Conservation (phyloP, 2,329 filamentous ascomycete species). For the Microdochium paspali region DNA sequence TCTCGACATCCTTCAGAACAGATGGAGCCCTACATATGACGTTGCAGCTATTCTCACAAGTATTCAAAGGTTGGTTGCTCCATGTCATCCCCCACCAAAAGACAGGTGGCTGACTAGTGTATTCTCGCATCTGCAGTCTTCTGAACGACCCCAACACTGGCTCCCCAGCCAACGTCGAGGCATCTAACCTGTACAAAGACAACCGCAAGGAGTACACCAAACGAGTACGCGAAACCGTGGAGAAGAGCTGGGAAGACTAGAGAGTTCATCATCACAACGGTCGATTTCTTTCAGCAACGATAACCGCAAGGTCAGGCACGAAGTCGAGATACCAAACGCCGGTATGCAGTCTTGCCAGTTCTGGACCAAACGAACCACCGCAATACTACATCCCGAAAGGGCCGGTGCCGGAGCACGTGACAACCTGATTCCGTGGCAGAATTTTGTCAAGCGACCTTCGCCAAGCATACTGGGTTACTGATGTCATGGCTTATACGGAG, state of each 20-base stretch:
- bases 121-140: slow-evolving; percentile 44
- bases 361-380: too few species aligned
- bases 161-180: slow-evolving; percentile 94
- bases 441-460: too few species aligned
- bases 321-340: too few species aligned
- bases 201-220: slow-evolving; percentile 96
- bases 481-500: too few species aligned
- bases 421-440: too few species aligned
- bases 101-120: not conserved
- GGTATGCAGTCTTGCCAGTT: too few species aligned
- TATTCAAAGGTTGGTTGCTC: slow-evolving; percentile 71
- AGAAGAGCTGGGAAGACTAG: slow-evolving; percentile 98
- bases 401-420: too few species aligned
- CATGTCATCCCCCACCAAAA: not conserved
- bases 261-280: not conserved
- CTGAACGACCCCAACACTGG: slow-evolving; percentile 98
- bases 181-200: slow-evolving; percentile 96
- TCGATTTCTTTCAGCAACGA: too few species aligned
- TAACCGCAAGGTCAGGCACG: too few species aligned
- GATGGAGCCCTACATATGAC: slow-evolving; percentile 98
- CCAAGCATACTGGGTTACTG: too few species aligned
- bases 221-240: slow-evolving; percentile 88
- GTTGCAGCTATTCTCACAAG: slow-evolving; percentile 95
- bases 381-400: too few species aligned
- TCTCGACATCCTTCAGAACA: slow-evolving; percentile 91